Evolutionary conservation across 345 rosid genomes (phyloP).

Genomic region (Eucalyptus cloeziana): DNA sequence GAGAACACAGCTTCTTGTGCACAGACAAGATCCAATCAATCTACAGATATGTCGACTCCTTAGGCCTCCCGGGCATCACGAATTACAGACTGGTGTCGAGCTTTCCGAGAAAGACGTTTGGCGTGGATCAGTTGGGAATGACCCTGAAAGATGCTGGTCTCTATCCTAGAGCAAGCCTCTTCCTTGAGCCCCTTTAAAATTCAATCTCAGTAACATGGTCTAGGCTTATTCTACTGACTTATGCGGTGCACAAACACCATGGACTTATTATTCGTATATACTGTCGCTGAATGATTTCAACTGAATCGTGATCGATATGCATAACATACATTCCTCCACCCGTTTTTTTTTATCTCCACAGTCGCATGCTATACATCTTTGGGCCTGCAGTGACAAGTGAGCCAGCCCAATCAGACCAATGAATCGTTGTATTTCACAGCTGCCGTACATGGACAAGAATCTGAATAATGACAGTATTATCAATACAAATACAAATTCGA

Average conservation of each 20-base stretch:
- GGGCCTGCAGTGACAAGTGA: neutral
- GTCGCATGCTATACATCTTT: neutral
- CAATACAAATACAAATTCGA: neutral
- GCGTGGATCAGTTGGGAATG: slow-evolving; percentile 35
- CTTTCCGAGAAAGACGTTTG: slow-evolving; percentile 36
- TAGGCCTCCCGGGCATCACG: slow-evolving; percentile 18
- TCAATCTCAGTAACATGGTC: neutral
- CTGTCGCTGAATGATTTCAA: neutral
- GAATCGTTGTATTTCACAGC: neutral
- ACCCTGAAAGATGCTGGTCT: slow-evolving; percentile 46
- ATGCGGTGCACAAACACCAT: neutral
- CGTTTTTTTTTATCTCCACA: neutral
- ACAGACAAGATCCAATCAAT: slow-evolving; percentile 30
- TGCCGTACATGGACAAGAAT: neutral
- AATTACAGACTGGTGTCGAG: slow-evolving; percentile 40
- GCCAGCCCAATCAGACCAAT: neutral
- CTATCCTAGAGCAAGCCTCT: slow-evolving; percentile 47
- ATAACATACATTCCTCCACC: neutral
- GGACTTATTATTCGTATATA: neutral
- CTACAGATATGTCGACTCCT: slow-evolving; percentile 34
- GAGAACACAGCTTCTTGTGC: slow-evolving; percentile 34
- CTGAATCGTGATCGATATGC: neutral
- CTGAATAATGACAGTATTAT: neutral
- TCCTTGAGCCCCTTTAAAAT: slow-evolving; percentile 23
- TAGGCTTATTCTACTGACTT: neutral